Percentiles rank a stretch among this genome's conserved stretches.
phyloP scores from a whole-genome alignment of 805 yeast genomes.

The Zygosaccharomyces pseudorouxii region DNA sequence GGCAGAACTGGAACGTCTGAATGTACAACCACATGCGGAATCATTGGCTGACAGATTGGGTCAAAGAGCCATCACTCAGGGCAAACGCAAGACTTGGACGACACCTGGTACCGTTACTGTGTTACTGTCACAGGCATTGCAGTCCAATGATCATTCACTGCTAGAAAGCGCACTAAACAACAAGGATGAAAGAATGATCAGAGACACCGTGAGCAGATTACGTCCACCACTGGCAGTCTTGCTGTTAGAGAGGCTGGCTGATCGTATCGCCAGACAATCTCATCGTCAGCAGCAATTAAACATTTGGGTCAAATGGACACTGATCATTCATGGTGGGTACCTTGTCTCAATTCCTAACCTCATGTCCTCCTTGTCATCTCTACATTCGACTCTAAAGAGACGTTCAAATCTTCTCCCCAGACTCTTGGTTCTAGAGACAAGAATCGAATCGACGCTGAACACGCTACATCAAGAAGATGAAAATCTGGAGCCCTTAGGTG shows the following conservation, averaged over 20 bases:
- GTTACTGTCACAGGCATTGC: constrained; percentile 82
- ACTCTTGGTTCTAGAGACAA: constrained; percentile 75
- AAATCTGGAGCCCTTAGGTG: constrained; percentile 31
- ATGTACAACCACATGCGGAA: constrained; percentile 41
- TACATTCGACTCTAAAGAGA: constrained; percentile 60
- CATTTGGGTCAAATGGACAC: constrained; percentile 83
- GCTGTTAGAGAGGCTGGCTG: constrained; percentile 57
- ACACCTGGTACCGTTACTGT: constrained; percentile 76
- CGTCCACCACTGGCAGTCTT: constrained; percentile 50
- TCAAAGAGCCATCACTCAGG: constrained; percentile 15
- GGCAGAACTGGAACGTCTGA: constrained; percentile 39
- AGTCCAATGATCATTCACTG: constrained; percentile 78
- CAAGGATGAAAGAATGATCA: constrained; percentile 48
- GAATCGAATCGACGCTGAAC: constrained; percentile 66
- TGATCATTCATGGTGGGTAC: constrained; percentile 78
- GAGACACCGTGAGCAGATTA: constrained; percentile 51
- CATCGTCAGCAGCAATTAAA: constrained; percentile 48
- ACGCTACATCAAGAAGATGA: constrained; percentile 45
- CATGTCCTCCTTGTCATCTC: constrained; percentile 51
- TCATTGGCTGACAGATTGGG: constrained; percentile 49
- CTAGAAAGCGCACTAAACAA: constrained; percentile 73
- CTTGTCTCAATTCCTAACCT: constrained; percentile 43
- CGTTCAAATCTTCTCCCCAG: constrained; percentile 67
- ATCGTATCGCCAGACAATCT: constrained; percentile 54
- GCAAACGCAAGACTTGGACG: constrained; percentile 41